phyloP scores from a whole-genome alignment of 2,329 filamentous ascomycete genomes.

The Ophiobolus disseminans region DNA sequence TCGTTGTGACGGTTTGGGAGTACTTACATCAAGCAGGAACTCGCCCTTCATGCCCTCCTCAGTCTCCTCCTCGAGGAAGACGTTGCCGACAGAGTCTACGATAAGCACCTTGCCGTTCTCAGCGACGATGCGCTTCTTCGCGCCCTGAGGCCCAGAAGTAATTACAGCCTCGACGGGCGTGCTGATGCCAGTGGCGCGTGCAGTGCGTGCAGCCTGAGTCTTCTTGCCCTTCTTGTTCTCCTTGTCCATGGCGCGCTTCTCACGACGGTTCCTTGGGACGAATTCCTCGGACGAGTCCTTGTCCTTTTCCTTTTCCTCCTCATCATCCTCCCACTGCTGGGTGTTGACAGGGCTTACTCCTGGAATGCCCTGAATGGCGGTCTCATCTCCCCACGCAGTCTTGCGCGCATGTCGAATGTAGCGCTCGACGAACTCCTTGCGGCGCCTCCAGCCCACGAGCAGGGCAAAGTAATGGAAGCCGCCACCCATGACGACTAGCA shows the following conservation, averaged over 20 bases:
- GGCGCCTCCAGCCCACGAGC: conserved; percentile 85
- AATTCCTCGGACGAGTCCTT: conserved; percentile 55
- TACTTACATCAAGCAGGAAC: conserved; percentile 84
- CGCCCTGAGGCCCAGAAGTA: conserved; percentile 69
- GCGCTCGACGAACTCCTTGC: conserved; percentile 87
- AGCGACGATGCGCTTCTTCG: conserved; percentile 85
- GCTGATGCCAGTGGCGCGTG: conserved; percentile 61
- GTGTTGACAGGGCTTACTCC: conserved; percentile 54
- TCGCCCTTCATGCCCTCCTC: conserved; percentile 85
- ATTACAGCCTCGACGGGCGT: conserved; percentile 61
- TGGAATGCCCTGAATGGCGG: conserved; percentile 70
- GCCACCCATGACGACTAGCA: conserved; percentile 84
- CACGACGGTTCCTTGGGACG: conserved; percentile 75
- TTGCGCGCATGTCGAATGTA: conserved; percentile 90
- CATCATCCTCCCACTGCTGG: conserved; percentile 39
- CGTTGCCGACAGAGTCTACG: conserved; percentile 89
- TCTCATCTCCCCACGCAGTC: conserved; percentile 87
- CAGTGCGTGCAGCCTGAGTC: conserved; percentile 62
- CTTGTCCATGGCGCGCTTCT: conserved; percentile 88
- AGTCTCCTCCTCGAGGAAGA: conserved; percentile 91
- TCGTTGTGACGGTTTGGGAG: not conserved
- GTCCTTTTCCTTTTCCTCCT: conserved; percentile 52
- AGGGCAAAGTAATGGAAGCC: conserved; percentile 86
- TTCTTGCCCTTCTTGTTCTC: conserved; percentile 72
- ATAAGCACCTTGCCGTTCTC: conserved; percentile 96